These are phyloP conservation scores for Trichophyton schoenleinii DNA, from an alignment of 2,329 filamentous ascomycete species.

Conservation along the genomic window DNA sequence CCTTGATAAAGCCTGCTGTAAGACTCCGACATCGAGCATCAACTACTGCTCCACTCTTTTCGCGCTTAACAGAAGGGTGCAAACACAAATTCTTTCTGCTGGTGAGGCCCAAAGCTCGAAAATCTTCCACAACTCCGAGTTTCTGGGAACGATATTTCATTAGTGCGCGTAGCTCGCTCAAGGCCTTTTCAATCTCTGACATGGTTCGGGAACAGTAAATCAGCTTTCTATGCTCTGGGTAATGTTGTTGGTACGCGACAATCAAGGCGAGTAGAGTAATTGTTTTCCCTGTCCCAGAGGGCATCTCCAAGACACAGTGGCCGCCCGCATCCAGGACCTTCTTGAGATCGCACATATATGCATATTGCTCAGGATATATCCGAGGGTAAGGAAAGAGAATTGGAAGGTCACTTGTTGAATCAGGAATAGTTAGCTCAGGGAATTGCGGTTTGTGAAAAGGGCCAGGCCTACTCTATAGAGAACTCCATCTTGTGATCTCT, in stretches of 20 bases:
- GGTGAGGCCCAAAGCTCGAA: slow-evolving; percentile 79
- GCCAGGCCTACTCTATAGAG: slow-evolving; percentile 51
- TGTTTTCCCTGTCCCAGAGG: slow-evolving; percentile 95
- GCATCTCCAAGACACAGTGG: slow-evolving; percentile 97
- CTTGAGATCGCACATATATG: slow-evolving; percentile 76
- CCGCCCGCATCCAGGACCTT: slow-evolving; percentile 84
- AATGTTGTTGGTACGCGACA: slow-evolving; percentile 88
- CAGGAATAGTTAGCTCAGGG: slow-evolving; percentile 12
- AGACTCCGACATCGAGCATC: slow-evolving; percentile 92
- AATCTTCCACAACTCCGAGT: slow-evolving; percentile 84
- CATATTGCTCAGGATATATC: slow-evolving; percentile 64
- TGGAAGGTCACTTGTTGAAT: slow-evolving; percentile 45
- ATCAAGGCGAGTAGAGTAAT: slow-evolving; percentile 91
- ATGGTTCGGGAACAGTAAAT: slow-evolving; percentile 99
- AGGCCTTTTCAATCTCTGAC: slow-evolving; percentile 97
- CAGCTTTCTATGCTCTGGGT: slow-evolving; percentile 84
- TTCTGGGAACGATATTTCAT: slow-evolving; percentile 92
- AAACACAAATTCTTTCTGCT: slow-evolving; percentile 96
- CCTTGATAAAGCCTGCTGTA: slow-evolving; percentile 92
- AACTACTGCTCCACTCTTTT: slow-evolving; percentile 88
- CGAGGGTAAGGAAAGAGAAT: slow-evolving; percentile 63
- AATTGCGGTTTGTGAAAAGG: not conserved
- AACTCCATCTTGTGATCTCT: slow-evolving; percentile 53
- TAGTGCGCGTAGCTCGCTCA: slow-evolving; percentile 77
- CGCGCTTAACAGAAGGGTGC: slow-evolving; percentile 87